Evolutionary conservation across 306 rosid species (phyloP).

Genomic region (Cyamopsis tetragonoloba): DNA sequence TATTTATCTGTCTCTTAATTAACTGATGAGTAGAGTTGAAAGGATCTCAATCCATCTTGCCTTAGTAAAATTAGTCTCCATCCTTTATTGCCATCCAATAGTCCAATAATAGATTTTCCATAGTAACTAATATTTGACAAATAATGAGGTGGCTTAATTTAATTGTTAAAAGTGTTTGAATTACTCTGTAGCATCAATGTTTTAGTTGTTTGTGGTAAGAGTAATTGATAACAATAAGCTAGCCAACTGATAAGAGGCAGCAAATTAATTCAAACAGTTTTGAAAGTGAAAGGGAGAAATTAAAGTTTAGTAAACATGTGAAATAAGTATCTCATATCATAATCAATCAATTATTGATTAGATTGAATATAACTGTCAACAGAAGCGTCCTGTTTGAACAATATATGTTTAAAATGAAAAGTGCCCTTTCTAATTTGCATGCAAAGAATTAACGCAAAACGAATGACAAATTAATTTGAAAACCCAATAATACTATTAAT

Average conservation of each 20-base stretch:
- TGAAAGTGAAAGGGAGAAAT: conserved; percentile 6
- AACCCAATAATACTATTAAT: too few species aligned
- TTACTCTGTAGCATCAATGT: neutral
- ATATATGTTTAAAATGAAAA: neutral
- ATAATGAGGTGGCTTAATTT: conserved; percentile 6
- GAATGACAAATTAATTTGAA: too few species aligned
- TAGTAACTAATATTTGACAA: neutral
- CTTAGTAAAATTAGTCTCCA: neutral
- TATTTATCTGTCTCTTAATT: too few species aligned
- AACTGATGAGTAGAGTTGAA: too few species aligned
- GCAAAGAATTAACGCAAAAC: too few species aligned
- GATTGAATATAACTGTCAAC: neutral
- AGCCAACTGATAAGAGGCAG: neutral
- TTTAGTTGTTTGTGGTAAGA: neutral
- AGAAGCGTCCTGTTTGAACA: neutral
- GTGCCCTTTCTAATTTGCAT: neutral
- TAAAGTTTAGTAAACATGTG: neutral
- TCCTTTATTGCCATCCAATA: neutral
- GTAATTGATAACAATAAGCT: neutral
- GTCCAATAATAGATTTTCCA: neutral
- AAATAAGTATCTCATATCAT: neutral
- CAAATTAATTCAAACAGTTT: neutral
- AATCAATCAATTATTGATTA: neutral
- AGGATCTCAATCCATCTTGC: too few species aligned
- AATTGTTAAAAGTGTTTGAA: neutral